Evolutionary conservation across 1,284 basidiomycete genomes (phyloP), one percentile per base, ranked within the genome.

Genomic region (Heterobasidion annosum): DNA sequence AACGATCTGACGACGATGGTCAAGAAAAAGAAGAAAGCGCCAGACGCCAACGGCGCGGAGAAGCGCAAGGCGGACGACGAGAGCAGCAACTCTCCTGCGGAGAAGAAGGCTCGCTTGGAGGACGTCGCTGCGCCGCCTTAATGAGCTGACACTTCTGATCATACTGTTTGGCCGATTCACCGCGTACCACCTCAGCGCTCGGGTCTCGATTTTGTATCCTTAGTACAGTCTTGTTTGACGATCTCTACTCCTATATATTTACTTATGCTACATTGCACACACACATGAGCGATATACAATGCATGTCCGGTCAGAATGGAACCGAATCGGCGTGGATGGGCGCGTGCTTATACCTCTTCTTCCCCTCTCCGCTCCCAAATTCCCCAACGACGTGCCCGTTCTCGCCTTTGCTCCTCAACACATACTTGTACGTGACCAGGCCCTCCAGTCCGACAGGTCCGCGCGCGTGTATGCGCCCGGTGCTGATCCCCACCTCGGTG

Each of bases 361-460:
- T 86, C 2, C 83, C 88, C 44, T 80, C 73, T n/a, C 77, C 82
- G 2, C 64, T 65, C 19, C 91, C 86, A 69, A 91, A 94, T 61
- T 93, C 91, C 8, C 81, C 80, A 12, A 87, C 91, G 34, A 91
- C 73, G 63, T 94, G 92, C 1, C 93, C 94, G 52, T 73, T 75
- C 32, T 74, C 73, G 50, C 74, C 83, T 62, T 73, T 82, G 68
- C 92, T 92, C 68, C 80, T 75, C 70, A 98, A 72, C 73, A 93
- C 82, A 68, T 96, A 98, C 72, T 97, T 98, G 77, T 98, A 97
- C 57, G 88, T 96, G 48, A 94, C 89, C 58, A 98, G 73, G 1
- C 97, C 97, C 60, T 98, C 94, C 52, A 99, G 73, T 0, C 97
- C 97, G 1, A 99, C 97, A 0, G 97, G 97, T 1, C 97, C 97